These are phyloP conservation scores for Globisporangium heterothallicum DNA, from an alignment of 352 stramenopile species.

Conservation along the genomic window DNA sequence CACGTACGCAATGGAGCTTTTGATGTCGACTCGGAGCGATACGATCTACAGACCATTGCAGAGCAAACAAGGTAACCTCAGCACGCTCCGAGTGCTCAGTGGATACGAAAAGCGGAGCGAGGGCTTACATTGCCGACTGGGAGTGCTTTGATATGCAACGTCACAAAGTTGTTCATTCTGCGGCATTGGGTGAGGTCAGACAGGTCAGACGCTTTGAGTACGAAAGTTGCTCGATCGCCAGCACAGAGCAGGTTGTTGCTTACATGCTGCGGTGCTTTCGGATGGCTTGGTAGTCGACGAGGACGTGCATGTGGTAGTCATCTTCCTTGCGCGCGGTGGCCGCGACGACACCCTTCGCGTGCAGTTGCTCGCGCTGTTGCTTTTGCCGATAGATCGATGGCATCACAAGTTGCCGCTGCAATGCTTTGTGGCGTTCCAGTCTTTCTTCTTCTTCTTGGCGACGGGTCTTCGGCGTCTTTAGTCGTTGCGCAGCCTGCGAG, in stretches of 20 bases:
- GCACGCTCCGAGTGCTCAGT: too few relatives aligned
- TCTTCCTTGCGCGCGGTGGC: constrained; percentile 10
- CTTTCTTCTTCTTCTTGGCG: constrained; percentile 39
- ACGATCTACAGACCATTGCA: constrained; percentile 30
- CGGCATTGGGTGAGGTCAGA: not conserved
- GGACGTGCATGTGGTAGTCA: constrained; percentile 46
- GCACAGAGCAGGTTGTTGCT: not conserved
- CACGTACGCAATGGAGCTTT: constrained; percentile 48
- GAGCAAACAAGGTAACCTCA: not conserved
- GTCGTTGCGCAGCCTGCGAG: constrained; percentile 33
- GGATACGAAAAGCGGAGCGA: too few relatives aligned
- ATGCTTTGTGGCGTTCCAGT: constrained; percentile 30
- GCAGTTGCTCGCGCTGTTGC: not conserved
- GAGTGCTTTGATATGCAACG: constrained; percentile 68
- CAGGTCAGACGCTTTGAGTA: not conserved
- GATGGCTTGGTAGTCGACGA: constrained; percentile 45
- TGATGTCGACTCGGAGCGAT: constrained; percentile 50
- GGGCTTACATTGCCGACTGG: constrained; percentile 59
- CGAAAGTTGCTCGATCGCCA: not conserved
- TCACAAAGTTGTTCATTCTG: constrained; percentile 54
- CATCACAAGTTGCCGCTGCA: constrained; percentile 52
- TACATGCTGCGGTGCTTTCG: constrained; percentile 57
- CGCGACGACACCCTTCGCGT: not conserved
- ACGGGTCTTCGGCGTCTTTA: constrained; percentile 50
- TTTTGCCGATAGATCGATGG: constrained; percentile 16